Percentiles rank a stretch among this genome's conserved stretches.
Conservation (phyloP, 768 basidiomycete species). For the Lentinula boryana region DNA sequence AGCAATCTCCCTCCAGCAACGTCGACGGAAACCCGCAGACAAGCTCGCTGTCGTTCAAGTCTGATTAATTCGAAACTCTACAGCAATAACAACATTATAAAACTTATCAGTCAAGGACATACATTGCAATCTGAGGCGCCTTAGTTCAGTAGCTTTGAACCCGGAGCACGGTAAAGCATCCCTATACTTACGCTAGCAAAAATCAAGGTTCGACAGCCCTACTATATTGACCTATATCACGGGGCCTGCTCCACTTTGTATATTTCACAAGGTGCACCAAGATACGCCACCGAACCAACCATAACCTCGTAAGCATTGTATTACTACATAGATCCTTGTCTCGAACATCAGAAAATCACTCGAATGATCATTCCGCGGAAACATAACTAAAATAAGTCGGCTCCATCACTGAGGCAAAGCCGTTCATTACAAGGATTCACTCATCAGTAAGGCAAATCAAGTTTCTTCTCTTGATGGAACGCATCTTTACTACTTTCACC, state of each 20-base stretch:
- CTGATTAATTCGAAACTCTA: background rate
- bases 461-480: no score
- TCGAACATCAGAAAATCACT: background rate
- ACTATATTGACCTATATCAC: background rate
- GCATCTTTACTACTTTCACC: no score
- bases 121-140: no score
- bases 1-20: background rate
- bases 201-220: background rate
- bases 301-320: background rate
- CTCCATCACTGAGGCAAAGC: background rate
- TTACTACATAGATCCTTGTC: background rate
- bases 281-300: background rate
- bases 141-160: no score
- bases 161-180: no score
- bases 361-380: background rate
- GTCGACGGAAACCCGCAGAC: background rate
- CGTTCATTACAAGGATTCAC: no score
- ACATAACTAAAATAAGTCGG: background rate
- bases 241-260: background rate
- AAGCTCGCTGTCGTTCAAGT: background rate
- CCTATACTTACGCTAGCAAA: background rate
- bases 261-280: background rate
- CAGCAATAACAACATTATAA: background rate
- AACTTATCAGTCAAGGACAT: no score
- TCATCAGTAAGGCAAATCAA: no score